Conservation (phyloP, 805 yeast genomes). For the Metschnikowia amazonensis region DNA sequence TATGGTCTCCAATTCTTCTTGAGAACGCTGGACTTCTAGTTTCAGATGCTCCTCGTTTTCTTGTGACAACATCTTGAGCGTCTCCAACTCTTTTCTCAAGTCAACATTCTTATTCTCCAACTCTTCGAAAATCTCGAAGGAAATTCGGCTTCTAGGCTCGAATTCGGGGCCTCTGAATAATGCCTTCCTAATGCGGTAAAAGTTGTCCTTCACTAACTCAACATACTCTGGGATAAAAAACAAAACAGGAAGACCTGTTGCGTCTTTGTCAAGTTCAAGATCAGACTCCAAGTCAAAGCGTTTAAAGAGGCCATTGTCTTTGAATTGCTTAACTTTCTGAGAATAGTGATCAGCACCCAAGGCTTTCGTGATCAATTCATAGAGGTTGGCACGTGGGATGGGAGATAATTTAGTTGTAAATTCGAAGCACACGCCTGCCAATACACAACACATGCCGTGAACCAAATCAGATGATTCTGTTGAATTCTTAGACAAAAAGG, state of each 20-base stretch:
- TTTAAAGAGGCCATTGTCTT: constrained; percentile 52
- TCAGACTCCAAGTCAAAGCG: constrained; percentile 41
- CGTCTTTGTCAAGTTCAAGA: constrained; percentile 47
- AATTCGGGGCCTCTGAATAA: constrained; percentile 67
- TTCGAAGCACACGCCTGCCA: constrained; percentile 78
- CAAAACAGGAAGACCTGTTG: constrained; percentile 83
- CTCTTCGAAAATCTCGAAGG: constrained; percentile 56
- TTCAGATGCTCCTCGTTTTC: constrained; percentile 21
- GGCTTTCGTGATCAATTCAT: constrained; percentile 59
- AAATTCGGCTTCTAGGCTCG: constrained; percentile 65
- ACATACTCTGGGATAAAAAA: constrained; percentile 67
- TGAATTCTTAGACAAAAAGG: constrained; percentile 50
- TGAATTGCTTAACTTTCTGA: constrained; percentile 67
- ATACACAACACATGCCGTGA: constrained; percentile 67
- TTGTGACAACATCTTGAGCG: constrained; percentile 19
- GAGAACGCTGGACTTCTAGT: constrained; percentile 14
- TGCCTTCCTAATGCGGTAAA: constrained; percentile 61
- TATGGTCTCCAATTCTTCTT: constrained; percentile 20
- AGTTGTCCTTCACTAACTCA: constrained; percentile 63
- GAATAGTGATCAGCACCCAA: constrained; percentile 79
- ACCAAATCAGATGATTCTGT: constrained; percentile 51
- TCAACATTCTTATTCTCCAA: constrained; percentile 35
- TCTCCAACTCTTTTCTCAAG: constrained; percentile 22
- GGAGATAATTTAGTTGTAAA: constrained; percentile 65
- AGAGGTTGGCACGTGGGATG: constrained; percentile 54